Base-by-base conservation (phyloP, 495 filamentous ascomycete species). In the Parathielavia hyrcaniae region DNA sequence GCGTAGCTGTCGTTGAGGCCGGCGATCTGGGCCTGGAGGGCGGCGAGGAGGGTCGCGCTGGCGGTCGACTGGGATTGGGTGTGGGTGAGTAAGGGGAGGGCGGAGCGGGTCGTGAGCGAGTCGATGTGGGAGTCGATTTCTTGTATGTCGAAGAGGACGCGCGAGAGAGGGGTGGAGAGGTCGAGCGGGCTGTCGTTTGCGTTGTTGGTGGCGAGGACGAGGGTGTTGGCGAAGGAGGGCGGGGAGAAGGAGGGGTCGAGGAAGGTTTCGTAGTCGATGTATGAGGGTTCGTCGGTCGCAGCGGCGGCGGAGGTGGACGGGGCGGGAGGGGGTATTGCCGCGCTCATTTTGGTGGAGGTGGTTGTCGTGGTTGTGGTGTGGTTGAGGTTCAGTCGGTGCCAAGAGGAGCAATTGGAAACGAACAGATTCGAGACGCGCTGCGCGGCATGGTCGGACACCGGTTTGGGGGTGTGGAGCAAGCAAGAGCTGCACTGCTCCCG, bases 81-180 rank as follows among this genome's bases (percentile, higher is more conserved):
- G 72, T 95, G 81, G 17, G 83, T 76, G 26, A 97, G 80, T n/a
- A 97, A 77, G 1, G 90, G 88, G 8, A 92, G 76, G 14, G 95
- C 88, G 48, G 87, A 87, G 63, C 85, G 83, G 48, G 89, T 93
- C 45, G 91, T 95, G 23, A 99, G 81, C 17, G 80, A 78, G 72
- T 97, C 86, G 60, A 97, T 96, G 67, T 96, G 90, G 1, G 90
- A 95, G 72, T 97, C 91, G 59, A 99, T 86, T 70, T 97, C 93
- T 69, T 99, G 93, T 16, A 95, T 82, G 72, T 99, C 93, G 72
- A 99, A 99, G 17, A 97, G 81, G 13, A 97, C 93, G 48, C 89
- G 83, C 3, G 91, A 96, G 38, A 97, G 81, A 4, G 93, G 93
- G 36, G 93, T 97, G 7, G 90, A 88, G 54, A 97, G 86, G 74